Base-by-base conservation (phyloP, 345 rosid species). In the Mallotus nudiflorus region DNA sequence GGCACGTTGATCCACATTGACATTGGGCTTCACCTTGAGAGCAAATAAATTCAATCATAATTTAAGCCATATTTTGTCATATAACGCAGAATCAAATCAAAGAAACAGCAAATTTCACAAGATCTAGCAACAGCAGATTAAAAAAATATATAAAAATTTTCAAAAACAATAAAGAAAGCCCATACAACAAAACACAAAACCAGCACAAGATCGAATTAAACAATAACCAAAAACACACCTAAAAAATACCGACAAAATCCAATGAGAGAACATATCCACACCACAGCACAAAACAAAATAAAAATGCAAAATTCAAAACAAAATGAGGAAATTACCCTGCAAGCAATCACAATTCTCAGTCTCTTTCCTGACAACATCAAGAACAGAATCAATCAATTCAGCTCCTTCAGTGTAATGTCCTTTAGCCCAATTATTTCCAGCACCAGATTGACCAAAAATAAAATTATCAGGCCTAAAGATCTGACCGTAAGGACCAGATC, bases 401-500 rank as follows among this genome's bases (percentile, higher is more conserved):
- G 75, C 75, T 4, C 75, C 75, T 27, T 72, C 75, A 55, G 75
- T 72, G 25, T 72, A 72, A 72, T 72, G 75, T 7, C 75, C 75
- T 56, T 65, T 64, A 65, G 75, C 75, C 69, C 69, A 72, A 46
- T 65, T 64, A 35, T 72, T 56, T 3, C 69, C 70, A 15, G 70
- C 70, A 3, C 70, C 70, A 49, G 76, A 65, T 28, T 73, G 70
- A 6, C 70, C 70, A 49, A 73, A 73, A 6, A 73, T 59, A 28
- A 72, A 72, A 65, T 72, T 65, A 57, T 72, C 70, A 18, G 76
- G 76, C 22, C 76, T 56, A 42, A 72, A 73, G 33, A 73, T 58
- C 44, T 73, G 76, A 3, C 76, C 76, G 15, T 24, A 73, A 3
- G 76, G 76, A 35, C 76, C 76, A 14, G 76, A 73, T 73, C 76